Percentiles rank a stretch among this genome's conserved stretches.
Evolutionary conservation across 345 rosid species (phyloP).

Genomic region (Camelina sativa): DNA sequence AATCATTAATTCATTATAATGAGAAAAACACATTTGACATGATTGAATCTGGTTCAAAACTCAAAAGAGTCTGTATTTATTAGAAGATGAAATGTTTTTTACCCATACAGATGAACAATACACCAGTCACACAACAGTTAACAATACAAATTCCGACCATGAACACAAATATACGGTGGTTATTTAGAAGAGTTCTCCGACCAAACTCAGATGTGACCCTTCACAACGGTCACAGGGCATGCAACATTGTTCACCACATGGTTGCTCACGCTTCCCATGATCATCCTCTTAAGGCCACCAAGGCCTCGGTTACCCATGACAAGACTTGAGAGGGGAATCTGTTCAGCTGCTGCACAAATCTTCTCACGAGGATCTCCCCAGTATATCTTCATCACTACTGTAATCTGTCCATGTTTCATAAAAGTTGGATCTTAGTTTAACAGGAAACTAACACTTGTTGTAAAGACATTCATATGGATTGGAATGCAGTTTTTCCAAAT

Average conservation of each 20-base stretch:
- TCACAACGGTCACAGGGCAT: conserved; percentile 84
- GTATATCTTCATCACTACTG: conserved; percentile 69
- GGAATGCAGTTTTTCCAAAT: too few relatives aligned
- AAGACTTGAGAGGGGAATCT: conserved; percentile 71
- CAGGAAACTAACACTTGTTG: background rate
- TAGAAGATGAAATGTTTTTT: conserved; percentile 14
- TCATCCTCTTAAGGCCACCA: conserved; percentile 77
- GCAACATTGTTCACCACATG: conserved; percentile 69
- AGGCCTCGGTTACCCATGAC: conserved; percentile 85
- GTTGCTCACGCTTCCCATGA: conserved; percentile 88
- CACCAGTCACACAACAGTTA: conserved; percentile 20
- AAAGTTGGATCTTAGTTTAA: background rate
- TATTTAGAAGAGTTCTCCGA: background rate
- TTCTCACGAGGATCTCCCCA: conserved; percentile 94
- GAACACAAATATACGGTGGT: conserved; percentile 25
- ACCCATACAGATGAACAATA: conserved; percentile 7
- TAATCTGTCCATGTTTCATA: conserved; percentile 41
- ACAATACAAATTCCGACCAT: conserved; percentile 10
- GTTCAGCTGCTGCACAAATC: conserved; percentile 77
- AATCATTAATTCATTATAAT: background rate
- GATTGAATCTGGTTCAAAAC: conserved; percentile 27
- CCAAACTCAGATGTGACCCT: conserved; percentile 43
- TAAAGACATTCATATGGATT: background rate
- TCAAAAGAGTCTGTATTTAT: conserved; percentile 15
- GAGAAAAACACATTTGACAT: background rate